Base-by-base conservation (phyloP, 345 rosid genomes). In the Excoecaria cochinchinensis region DNA sequence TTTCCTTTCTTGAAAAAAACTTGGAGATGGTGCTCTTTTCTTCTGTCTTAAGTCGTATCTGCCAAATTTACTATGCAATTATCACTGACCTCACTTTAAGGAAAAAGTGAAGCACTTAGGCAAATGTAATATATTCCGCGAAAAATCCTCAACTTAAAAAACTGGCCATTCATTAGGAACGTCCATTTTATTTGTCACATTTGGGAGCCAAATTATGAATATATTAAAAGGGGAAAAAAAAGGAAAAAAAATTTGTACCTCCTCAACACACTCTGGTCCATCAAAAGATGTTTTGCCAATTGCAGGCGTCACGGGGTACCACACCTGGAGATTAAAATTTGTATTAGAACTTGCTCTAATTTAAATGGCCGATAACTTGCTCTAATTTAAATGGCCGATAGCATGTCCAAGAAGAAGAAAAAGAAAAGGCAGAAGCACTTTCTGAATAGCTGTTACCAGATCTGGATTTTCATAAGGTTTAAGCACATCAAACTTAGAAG, bases 181-280 rank as follows among this genome's bases (percentile, higher is more conserved):
- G 44, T 16, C 16, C 17, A 21, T 40, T 55, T 73, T 65, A 15
- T 25, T 42, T 51, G 46, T 39, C 13, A 3, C 38, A 72, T 31
- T 39, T 38, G 6, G 3, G 53, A 55, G 39, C 10, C 17, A 67
- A 67, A 42, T 25, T 38, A 31, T 4, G 10, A 38, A 48, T 3
- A 64, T 19, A 9, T 22, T 13, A 70, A 6, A 14, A 16, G 36
- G 17, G 1, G 1, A 40, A 50, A 14, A 16, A 77, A 70, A 64
- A n/a, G 16, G 44, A 2, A 73, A 15, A 9, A 12, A 19, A 12
- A 19, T 66, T 48, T 86, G 13, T 40, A 92, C 97, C 94, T 91
- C 91, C 78, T 90, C 89, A 62, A 87, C 81, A 82, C 97, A 92
- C 79, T 94, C 98, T n/a, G 97, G 97, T 72, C 94, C 97, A 76